phyloP scores from a whole-genome alignment of 140 eudicot species.

The Oenanthe javanica region DNA sequence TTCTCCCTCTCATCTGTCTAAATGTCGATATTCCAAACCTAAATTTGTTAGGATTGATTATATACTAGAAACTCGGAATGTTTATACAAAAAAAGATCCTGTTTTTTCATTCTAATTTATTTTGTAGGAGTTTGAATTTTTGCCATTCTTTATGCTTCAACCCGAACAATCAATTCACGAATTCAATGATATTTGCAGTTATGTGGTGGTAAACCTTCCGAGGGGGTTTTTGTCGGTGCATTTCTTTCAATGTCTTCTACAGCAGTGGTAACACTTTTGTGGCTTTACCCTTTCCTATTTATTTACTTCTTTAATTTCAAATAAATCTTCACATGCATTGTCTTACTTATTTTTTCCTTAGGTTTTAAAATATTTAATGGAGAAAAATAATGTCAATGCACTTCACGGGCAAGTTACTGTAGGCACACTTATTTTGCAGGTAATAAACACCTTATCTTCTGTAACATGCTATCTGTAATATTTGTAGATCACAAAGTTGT shows the following conservation, averaged over 20 bases:
- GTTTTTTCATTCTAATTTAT: not conserved
- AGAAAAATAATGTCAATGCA: conserved; percentile 66
- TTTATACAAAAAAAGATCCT: not conserved
- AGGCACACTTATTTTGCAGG: conserved; percentile 97
- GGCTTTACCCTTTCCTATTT: not conserved
- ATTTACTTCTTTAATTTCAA: not conserved
- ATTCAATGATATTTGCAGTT: conserved; percentile 36
- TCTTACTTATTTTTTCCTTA: conserved; percentile 17
- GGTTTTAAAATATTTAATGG: conserved; percentile 93
- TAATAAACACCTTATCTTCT: not conserved
- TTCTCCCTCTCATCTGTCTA: not conserved
- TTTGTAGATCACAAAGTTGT: not conserved
- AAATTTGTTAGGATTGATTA: not conserved
- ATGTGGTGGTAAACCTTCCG: conserved; percentile 88
- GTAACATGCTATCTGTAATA: not conserved
- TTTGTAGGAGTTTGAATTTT: not conserved
- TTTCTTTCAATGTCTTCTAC: conserved; percentile 98
- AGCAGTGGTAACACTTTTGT: conserved; percentile 60
- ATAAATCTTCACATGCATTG: conserved; percentile 2
- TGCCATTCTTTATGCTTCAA: not conserved
- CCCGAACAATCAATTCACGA: not conserved
- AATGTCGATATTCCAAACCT: not conserved
- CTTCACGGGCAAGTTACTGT: conserved; percentile 96
- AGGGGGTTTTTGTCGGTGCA: conserved; percentile 89
- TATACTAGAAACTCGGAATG: not conserved